phyloP scores from a whole-genome alignment of 2,329 filamentous ascomycete genomes.

The Pseudogymnoascus sp. region DNA sequence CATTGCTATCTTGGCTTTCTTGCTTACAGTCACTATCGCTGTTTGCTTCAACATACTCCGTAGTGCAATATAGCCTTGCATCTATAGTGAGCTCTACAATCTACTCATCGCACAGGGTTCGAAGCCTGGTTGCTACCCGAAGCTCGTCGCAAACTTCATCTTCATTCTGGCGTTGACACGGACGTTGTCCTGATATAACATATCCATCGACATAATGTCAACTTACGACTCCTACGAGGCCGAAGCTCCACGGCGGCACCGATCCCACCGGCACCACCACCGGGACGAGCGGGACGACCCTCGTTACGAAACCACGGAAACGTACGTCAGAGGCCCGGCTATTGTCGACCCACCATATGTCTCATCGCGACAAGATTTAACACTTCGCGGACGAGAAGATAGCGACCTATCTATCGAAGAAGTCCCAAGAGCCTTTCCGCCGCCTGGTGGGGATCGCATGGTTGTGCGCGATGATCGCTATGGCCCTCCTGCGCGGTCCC shows the following conservation, averaged over 20 bases:
- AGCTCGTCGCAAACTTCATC: neutral
- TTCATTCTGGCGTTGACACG: neutral
- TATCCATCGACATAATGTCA: slow-evolving; percentile 20
- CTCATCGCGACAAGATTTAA: slow-evolving; percentile 44
- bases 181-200: neutral
- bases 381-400: slow-evolving; percentile 59
- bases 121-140: neutral
- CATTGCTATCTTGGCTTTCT: neutral
- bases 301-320: slow-evolving; percentile 43
- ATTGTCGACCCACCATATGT: slow-evolving; percentile 23
- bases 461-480: slow-evolving; percentile 27
- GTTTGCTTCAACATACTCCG: neutral
- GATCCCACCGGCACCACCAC: slow-evolving; percentile 17
- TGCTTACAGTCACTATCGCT: slow-evolving; percentile 1
- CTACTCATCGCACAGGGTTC: neutral
- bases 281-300: slow-evolving; percentile 42
- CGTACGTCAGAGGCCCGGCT: slow-evolving; percentile 24
- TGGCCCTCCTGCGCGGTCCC: slow-evolving; percentile 47
- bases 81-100: slow-evolving; percentile 5
- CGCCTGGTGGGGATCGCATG: slow-evolving; percentile 41
- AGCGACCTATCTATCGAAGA: slow-evolving; percentile 74
- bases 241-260: slow-evolving; percentile 23
- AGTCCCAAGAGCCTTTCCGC: slow-evolving; percentile 76
- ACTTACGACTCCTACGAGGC: slow-evolving; percentile 24
- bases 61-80: neutral